Evolutionary conservation across 495 filamentous ascomycete genomes (phyloP), one percentile per base, ranked within the genome.

Genomic region (Aspergillus nidulans): DNA sequence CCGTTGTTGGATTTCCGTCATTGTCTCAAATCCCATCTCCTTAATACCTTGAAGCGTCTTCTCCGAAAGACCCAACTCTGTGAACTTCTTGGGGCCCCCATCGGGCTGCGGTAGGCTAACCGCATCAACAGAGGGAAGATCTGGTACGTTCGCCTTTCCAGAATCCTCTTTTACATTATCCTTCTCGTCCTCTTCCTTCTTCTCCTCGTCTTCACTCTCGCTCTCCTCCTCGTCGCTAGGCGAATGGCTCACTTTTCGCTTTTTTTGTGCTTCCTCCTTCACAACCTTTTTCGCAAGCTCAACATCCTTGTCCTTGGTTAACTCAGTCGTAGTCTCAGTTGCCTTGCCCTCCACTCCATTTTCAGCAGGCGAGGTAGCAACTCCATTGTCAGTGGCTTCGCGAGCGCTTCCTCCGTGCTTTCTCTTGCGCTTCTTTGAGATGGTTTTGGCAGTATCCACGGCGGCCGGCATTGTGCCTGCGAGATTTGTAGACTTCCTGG

Each of bases 1-100:
- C 57, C 88, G 79, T 54, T 85, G 82, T 67, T 98, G 94, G 56
- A 98, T 96, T 68, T 96, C 91, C 1, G 94, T 97, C 94, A 98
- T 95, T 16, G 81, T 90, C 63, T 88, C 85, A 68, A 97, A 97
- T 5, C 86, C 85, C 91, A 98, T 96, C 19, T 86, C 90, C 48
- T 84, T 77, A 55, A 98, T 92, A 10, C 88, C 92, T 71, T 89
- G 82, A 77, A 89, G 86, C 1, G 91, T 96, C 69, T 87, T 91
- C 38, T 87, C 83, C 2, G 90, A 94, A 6, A 98, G 78, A 34
- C 89, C 89, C 58, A 98, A 79, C 49, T 97, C 90, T 16, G 82
- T 69, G 66, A 98, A 98, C 46, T 78, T 78, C 50, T 77, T 59
- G 6, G 85, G 78, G 21, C 81, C 77, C 21, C 67, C 72, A 32